Conservation (phyloP, 2,329 filamentous ascomycete species). For the Fusarium sp. region DNA sequence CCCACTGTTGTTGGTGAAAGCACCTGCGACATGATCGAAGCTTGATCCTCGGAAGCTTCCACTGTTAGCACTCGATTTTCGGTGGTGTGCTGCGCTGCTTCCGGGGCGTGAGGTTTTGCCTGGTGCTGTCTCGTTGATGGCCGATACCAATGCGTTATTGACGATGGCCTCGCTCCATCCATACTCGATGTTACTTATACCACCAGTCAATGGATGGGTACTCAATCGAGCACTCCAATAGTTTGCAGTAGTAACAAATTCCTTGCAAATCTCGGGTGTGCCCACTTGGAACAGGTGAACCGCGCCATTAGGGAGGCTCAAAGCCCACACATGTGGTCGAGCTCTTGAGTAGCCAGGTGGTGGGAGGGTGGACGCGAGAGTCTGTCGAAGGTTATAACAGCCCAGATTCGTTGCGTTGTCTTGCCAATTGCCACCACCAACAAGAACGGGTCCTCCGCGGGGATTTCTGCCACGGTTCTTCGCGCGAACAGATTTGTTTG, state of each 20-base stretch:
- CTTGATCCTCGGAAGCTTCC: constrained; percentile 66
- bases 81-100: constrained; percentile 59
- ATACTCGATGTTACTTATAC: constrained; percentile 96
- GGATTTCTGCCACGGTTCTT: constrained; percentile 68
- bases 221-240: constrained; percentile 97
- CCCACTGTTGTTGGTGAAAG: constrained; percentile 62
- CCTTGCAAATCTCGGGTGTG: constrained; percentile 91
- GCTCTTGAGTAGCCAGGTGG: constrained; percentile 92
- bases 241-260: constrained; percentile 94
- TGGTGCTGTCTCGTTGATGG: constrained; percentile 61
- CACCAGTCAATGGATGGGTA: constrained; percentile 91
- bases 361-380: constrained; percentile 89
- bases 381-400: constrained; percentile 88
- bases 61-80: constrained; percentile 60
- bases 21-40: constrained; percentile 68
- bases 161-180: constrained; percentile 92
- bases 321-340: constrained; percentile 91
- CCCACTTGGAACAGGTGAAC: constrained; percentile 99
- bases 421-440: constrained; percentile 98
- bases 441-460: constrained; percentile 68
- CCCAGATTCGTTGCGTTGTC: constrained; percentile 93
- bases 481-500: constrained; percentile 78
- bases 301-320: constrained; percentile 90
- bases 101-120: constrained; percentile 59
- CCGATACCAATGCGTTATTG: constrained; percentile 65